Evolutionary conservation across 129 eudicot genomes (phyloP), one percentile per base, ranked within the genome.

Genomic region (Calendula officinalis): DNA sequence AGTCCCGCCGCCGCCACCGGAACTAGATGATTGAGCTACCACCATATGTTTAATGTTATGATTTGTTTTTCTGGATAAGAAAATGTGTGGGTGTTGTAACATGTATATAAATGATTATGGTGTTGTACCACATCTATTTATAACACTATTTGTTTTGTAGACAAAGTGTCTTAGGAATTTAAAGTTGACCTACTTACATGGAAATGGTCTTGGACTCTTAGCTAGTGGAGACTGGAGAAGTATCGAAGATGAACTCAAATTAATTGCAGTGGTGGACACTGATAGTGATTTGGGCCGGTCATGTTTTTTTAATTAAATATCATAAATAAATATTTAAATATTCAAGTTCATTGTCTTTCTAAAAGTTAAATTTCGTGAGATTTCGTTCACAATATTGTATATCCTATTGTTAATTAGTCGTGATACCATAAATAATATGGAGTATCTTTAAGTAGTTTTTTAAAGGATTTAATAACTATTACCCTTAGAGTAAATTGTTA

Each of bases 1-100:
- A 6, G 33, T 70, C 8, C 70, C 73, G 14, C 80, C 75, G 32
- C 38, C 7, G n/a, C 33, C 16, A 41, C 37, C 8, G n/a, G 63
- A 62, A 17, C 58, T 9, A 22, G 58, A 55, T 36, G 69, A 46
- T 56, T 42, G 69, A 51, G 52, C 46, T 34, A 67, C 66, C 51
- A 38, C 56, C 79, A 67, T 67, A 34, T 1, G 64, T 45, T 64
- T 46, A n/a, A 10, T 30, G 3, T 33, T 46, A 0, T 53, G 5
- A 17, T 1, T 47, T 22, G 32, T 4, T 56, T 64, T 40, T 22
- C 2, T 41, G 46, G 68, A 47, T 66, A 57, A 40, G 67, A 57
- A 34, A 40, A 35, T 66, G 7, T 62, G 75, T 60, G 61, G 36
- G 61, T 50, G 39, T 70, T 33, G 56, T 35, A 35, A 49, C 14